A percentile compares a stretch with the other conserved stretches of the same genome.
These are phyloP conservation scores for Cytospora mali DNA, from an alignment of 2,329 filamentous ascomycete species.

Conservation along the genomic window DNA sequence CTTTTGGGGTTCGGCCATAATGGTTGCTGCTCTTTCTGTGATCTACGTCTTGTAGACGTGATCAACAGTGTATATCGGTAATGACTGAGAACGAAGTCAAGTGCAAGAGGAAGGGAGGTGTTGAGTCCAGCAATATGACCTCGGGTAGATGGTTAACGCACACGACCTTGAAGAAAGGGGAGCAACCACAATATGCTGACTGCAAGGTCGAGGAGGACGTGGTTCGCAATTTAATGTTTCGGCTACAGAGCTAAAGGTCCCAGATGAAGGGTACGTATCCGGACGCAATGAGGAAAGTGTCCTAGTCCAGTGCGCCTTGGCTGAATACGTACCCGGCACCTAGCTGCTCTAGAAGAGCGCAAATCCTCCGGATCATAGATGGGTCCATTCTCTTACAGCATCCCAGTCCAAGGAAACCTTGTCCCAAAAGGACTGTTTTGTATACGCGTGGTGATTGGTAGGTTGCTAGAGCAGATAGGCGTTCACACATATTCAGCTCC, in stretches of 20 bases:
- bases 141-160: neutral
- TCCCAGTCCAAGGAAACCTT: neutral
- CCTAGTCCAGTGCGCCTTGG: conserved; percentile 5
- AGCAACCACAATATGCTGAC: conserved; percentile 1
- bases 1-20: conserved; percentile 29
- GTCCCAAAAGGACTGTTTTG: conserved; percentile 3
- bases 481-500: neutral
- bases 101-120: neutral
- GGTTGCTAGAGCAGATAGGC: neutral
- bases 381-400: neutral
- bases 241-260: neutral
- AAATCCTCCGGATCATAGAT: neutral
- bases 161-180: conserved; percentile 4
- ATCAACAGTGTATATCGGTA: neutral
- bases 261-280: conserved; percentile 10
- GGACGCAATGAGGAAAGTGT: conserved; percentile 2
- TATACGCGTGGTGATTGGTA: conserved; percentile 3
- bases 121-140: neutral
- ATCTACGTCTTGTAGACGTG: neutral
- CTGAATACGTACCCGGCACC: neutral
- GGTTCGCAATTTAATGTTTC: conserved; percentile 22
- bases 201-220: conserved; percentile 7
- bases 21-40: neutral
- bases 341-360: neutral
- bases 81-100: neutral